Evolutionary conservation across 2,329 filamentous ascomycete genomes (phyloP), one percentile per base, ranked within the genome.

Genomic region (Fusarium goolgardi): DNA sequence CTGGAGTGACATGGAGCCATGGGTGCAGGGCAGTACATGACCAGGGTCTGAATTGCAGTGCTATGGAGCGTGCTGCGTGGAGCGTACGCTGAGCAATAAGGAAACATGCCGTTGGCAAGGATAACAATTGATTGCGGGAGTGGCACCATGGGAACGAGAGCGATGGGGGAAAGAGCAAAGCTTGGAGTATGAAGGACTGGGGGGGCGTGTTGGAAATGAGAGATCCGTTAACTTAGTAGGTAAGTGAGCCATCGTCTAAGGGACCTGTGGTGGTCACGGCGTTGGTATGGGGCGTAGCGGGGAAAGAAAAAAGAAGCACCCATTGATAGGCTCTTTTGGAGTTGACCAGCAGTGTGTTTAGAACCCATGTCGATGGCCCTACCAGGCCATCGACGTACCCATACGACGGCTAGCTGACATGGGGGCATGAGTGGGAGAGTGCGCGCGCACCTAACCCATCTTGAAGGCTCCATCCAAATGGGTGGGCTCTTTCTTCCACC

Each of bases 281-380:
- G 72, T 70, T 71, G 69, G 66, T 57, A 60, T 72, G 72, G 70
- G 71, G 73, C 73, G 73, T 77, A 75, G 75, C 68, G 72, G 72
- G 70, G 67, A 69, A 69, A 67, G 52, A 39, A 47, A 39, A 62
- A 70, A 67, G 65, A 71, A 73, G 69, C 60, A 63, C 51, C 50
- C 69, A 75, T 76, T 73, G 73, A 77, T 51, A 40, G 47, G 47
- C 35, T 40, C 32, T 29, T 70, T 68, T 66, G 59, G 52, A 62
- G 59, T 62, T 69, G 54, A 63, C 67, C 62, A 46, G 62, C 55
- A 69, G 67, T 56, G 51, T 60, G 65, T 71, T 55, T 53, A 69
- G 53, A 27, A 69, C 59, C 70, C 70, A 61, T 65, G 65, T 57
- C 56, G 49, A 68, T 58, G 66, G 69, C 69, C 65, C 67, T 73